Evolutionary conservation across 1,284 basidiomycete species (phyloP).

Genomic region (Takashimella koratensis): DNA sequence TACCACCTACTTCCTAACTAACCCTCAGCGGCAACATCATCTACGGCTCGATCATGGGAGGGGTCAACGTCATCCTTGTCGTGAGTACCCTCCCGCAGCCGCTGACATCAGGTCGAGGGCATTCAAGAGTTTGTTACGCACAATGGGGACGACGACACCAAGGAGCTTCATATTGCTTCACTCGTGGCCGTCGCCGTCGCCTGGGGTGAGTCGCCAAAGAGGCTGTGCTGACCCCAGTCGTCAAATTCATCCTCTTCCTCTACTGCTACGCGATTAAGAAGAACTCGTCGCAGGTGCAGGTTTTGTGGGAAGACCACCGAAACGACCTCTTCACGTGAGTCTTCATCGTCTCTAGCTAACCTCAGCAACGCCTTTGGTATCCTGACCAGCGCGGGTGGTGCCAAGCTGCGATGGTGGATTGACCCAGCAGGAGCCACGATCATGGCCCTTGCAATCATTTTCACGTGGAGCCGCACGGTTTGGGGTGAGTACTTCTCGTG

Average conservation of each 20-base stretch:
- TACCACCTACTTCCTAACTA: neutral
- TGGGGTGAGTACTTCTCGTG: slow-evolving; percentile 49
- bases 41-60: slow-evolving; percentile 60
- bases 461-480: slow-evolving; percentile 73
- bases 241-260: slow-evolving; percentile 80
- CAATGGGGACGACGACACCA: slow-evolving; percentile 56
- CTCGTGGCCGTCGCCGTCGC: slow-evolving; percentile 78
- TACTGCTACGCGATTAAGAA: slow-evolving; percentile 77
- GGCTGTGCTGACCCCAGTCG: slow-evolving; percentile 52
- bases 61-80: slow-evolving; percentile 42
- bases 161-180: slow-evolving; percentile 73
- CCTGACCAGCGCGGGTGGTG: slow-evolving; percentile 84
- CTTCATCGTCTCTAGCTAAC: slow-evolving; percentile 54
- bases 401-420: slow-evolving; percentile 58
- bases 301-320: slow-evolving; percentile 92
- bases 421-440: slow-evolving; percentile 53
- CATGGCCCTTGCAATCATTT: slow-evolving; percentile 71
- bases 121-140: slow-evolving; percentile 64
- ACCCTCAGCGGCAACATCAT: slow-evolving; percentile 69
- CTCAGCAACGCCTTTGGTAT: slow-evolving; percentile 65
- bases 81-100: slow-evolving; percentile 14
- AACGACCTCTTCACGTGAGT: slow-evolving; percentile 77
- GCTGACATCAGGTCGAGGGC: slow-evolving; percentile 61
- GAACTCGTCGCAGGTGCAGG: slow-evolving; percentile 81
- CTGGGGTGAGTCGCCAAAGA: slow-evolving; percentile 58